phyloP scores from a whole-genome alignment of 495 filamentous ascomycete genomes.

The Annulohypoxylon moriforme region DNA sequence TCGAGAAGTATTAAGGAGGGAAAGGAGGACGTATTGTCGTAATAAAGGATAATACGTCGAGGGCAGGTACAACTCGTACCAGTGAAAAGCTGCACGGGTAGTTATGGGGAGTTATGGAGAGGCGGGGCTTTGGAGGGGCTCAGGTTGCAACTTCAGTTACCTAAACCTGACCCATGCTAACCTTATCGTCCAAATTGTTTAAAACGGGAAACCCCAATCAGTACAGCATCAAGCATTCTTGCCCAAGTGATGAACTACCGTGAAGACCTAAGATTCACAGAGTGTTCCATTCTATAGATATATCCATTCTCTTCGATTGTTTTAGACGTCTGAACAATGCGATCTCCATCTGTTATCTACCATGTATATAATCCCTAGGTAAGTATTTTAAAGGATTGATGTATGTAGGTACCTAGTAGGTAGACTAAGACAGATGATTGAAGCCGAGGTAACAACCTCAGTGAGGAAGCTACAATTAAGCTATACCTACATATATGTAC shows the following conservation, averaged over 20 bases:
- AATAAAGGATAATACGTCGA: constrained; percentile 26
- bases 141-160: constrained; percentile 31
- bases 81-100: constrained; percentile 5
- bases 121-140: constrained; percentile 41
- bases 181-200: constrained; percentile 25
- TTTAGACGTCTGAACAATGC: not conserved
- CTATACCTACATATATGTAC: too few relatives aligned
- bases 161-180: constrained; percentile 1
- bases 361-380: too few relatives aligned
- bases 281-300: not conserved
- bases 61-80: constrained; percentile 4
- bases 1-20: constrained; percentile 16
- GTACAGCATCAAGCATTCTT: constrained; percentile 21
- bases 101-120: constrained; percentile 27
- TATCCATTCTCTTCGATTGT: not conserved
- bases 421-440: not conserved
- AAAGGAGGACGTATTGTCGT: constrained; percentile 33
- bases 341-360: not conserved
- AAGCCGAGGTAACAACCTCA: not conserved
- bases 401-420: too few relatives aligned
- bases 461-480: not conserved
- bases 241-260: not conserved
- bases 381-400: not conserved
- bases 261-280: not conserved
- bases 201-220: constrained; percentile 30